These are phyloP conservation scores for Plasmodium vivax DNA, from an alignment of 169 alveolate genomes.

Conservation along the genomic window DNA sequence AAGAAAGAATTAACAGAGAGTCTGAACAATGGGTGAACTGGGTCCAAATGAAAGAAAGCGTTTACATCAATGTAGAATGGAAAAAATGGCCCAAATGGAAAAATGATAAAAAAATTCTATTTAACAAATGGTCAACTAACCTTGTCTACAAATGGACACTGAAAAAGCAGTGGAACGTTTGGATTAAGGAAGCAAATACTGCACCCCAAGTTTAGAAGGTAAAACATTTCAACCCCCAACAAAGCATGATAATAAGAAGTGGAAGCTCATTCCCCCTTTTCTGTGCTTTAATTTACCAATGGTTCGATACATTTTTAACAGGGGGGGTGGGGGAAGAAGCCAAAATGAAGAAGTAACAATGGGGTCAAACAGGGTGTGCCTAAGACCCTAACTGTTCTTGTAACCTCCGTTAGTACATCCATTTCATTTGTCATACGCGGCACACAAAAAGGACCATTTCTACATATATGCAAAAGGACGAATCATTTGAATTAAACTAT, in stretches of 20 bases:
- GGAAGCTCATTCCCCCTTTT: background rate
- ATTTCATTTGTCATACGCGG: background rate
- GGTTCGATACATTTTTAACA: background rate
- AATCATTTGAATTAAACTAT: background rate
- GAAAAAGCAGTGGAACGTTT: conserved; percentile 9
- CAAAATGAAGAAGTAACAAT: background rate
- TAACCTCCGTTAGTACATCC: background rate
- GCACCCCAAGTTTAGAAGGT: background rate
- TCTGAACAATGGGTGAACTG: conserved; percentile 21
- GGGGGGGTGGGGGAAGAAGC: background rate
- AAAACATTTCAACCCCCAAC: background rate
- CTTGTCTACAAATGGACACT: conserved; percentile 5
- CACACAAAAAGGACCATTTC: background rate
- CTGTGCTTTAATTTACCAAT: background rate
- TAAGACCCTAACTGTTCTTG: background rate
- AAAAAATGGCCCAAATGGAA: conserved; percentile 5
- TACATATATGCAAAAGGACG: background rate
- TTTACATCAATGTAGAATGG: background rate
- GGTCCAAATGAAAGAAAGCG: conserved; percentile 23
- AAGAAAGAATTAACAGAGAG: conserved; percentile 12
- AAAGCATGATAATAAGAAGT: background rate
- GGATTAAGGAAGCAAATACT: conserved; percentile 7
- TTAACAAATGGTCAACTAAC: conserved; percentile 16
- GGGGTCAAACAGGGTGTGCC: background rate
- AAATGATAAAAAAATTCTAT: background rate